Evolutionary conservation across 768 basidiomycete species (phyloP).

Genomic region (Cystoderma amianthinum): DNA sequence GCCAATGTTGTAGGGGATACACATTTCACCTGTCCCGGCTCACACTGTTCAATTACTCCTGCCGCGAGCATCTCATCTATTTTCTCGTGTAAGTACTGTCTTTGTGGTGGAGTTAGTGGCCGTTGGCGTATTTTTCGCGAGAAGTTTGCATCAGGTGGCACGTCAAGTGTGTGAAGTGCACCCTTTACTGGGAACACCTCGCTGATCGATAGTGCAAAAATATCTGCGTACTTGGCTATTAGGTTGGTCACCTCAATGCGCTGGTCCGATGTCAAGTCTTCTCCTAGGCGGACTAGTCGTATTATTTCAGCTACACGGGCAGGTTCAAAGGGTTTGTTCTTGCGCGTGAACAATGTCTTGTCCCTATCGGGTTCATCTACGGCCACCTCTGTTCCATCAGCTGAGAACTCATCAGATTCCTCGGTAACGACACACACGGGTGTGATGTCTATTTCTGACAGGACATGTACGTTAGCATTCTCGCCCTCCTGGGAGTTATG

Average conservation of each 20-base stretch:
- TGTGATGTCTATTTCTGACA: no score
- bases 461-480: no score
- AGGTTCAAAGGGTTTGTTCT: slow-evolving; percentile 15
- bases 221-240: slow-evolving; percentile 24
- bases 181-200: slow-evolving; percentile 26
- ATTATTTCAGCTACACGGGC: slow-evolving; percentile 13
- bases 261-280: slow-evolving; percentile 19
- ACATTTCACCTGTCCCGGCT: slow-evolving; percentile 24
- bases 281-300: slow-evolving; percentile 15
- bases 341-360: slow-evolving; percentile 10
- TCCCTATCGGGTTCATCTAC: not conserved
- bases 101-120: slow-evolving; percentile 21
- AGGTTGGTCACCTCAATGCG: slow-evolving; percentile 10
- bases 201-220: slow-evolving; percentile 28
- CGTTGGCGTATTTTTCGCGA: slow-evolving; percentile 21
- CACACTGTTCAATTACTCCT: slow-evolving; percentile 21
- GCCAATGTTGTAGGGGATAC: slow-evolving; percentile 25
- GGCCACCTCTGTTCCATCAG: not conserved
- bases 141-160: slow-evolving; percentile 20
- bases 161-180: slow-evolving; percentile 22
- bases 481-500: no score
- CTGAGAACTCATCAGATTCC: not conserved
- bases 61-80: slow-evolving; percentile 26
- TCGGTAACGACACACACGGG: not conserved
- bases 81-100: slow-evolving; percentile 17